Evolutionary conservation across 257 asterid genomes (phyloP).

Genomic region (Marsdenia floribunda): DNA sequence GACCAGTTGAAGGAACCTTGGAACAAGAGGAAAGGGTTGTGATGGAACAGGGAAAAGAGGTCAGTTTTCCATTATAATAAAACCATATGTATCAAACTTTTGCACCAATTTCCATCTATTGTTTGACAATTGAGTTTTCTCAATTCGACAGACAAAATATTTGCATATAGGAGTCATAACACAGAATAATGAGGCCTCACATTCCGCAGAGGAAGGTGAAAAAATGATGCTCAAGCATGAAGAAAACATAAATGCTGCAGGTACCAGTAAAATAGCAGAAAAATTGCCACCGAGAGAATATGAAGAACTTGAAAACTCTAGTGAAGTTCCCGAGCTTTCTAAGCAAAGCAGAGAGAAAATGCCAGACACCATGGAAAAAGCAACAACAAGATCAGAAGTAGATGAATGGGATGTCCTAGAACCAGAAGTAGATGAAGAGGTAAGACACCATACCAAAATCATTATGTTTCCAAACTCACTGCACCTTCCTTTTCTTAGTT

Average conservation of each 20-base stretch:
- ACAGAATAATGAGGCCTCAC: neutral
- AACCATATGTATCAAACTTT: neutral
- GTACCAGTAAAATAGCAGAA: neutral
- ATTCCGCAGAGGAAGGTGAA: neutral
- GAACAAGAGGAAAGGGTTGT: neutral
- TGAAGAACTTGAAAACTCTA: no score
- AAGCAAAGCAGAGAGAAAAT: neutral
- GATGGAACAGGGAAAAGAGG: neutral
- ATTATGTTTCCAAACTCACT: neutral
- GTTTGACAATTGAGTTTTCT: neutral
- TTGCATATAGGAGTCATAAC: neutral
- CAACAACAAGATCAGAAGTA: neutral
- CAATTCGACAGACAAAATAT: neutral
- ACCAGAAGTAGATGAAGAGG: conserved; percentile 6
- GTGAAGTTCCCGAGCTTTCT: neutral
- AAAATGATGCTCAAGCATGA: neutral
- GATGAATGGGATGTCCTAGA: conserved; percentile 2
- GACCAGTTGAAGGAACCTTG: neutral
- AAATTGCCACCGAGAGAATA: neutral
- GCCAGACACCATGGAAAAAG: neutral
- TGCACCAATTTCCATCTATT: neutral
- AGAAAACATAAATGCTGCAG: neutral
- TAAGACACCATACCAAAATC: neutral
- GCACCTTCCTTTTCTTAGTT: no score
- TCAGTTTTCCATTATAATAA: neutral